phyloP scores from a whole-genome alignment of 23 red algal species.

The Gracilaria caudata region DNA sequence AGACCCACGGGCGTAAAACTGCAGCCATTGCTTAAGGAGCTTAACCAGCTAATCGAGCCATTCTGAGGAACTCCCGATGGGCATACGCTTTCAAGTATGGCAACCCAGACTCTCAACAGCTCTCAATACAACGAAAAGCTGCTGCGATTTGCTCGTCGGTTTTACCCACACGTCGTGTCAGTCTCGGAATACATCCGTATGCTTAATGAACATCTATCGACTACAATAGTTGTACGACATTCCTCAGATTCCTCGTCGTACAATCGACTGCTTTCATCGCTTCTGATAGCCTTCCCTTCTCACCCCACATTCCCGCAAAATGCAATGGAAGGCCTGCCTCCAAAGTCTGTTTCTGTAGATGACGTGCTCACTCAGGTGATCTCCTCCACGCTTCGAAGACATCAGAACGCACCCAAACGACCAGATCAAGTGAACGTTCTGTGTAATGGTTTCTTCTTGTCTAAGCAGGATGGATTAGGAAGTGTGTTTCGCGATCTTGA shows the following conservation, averaged over 20 bases:
- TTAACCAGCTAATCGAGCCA: no score
- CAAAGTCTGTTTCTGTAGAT: slow-evolving; percentile 52
- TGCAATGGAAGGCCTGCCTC: slow-evolving; percentile 2
- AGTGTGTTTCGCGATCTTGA: slow-evolving; percentile 67
- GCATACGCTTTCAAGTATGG: not conserved
- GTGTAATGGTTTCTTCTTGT: slow-evolving; percentile 50
- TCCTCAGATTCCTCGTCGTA: slow-evolving; percentile 24
- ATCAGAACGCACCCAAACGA: not conserved
- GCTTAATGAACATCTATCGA: slow-evolving; percentile 15
- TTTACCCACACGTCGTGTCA: slow-evolving; percentile 24
- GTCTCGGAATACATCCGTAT: slow-evolving; percentile 37
- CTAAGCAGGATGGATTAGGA: slow-evolving; percentile 28
- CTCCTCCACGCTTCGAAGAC: slow-evolving; percentile 14
- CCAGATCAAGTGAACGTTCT: slow-evolving; percentile 39
- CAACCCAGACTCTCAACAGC: not conserved
- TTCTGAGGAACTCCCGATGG: not conserved
- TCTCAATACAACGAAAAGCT: not conserved
- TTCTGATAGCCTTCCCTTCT: slow-evolving; percentile 38
- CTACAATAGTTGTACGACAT: not conserved
- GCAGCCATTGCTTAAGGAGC: no score
- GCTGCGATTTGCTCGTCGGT: not conserved
- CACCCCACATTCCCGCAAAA: slow-evolving; percentile 8
- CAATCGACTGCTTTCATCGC: slow-evolving; percentile 31
- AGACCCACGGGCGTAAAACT: no score
- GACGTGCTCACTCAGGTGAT: slow-evolving; percentile 50